Base-by-base conservation (phyloP, 2,329 filamentous ascomycete genomes). In the Botryotinia calthae region DNA sequence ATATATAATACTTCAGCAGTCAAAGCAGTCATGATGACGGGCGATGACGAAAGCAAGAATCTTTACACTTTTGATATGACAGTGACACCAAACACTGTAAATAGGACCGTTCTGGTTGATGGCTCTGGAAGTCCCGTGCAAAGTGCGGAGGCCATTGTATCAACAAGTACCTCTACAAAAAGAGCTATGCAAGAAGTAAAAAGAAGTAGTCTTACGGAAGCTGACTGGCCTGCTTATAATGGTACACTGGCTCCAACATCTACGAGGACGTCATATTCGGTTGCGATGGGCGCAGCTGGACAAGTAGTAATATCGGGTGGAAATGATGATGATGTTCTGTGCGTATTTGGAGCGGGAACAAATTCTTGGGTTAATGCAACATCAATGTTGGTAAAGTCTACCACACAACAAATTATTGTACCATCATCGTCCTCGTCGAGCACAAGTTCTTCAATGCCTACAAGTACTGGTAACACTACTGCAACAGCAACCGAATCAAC, bases 351-450 rank as follows among this genome's bases (percentile, higher is more conserved):
- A 78, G 89, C 90, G 62, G 87, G 86, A 18, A 82, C 88, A 63
- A 97, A 98, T 81, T 84, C 86, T 63, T 98, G 95, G 95, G 82
- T 92, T 34, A 90, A 97, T 79, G 86, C 92, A 0, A 88, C 88
- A 0, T 82, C 73, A 37, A 69, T 75, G 48, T 73, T 81, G 54
- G 74, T 79, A 73, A 65, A 71, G 46, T 73, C 75, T 42, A 70
- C 72, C 25, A 71, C 72, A 40, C 70, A 75, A 46, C 73, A 77
- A 65, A 73, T 73, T 46, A 46, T 75, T 16, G 22, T 44, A 51
- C 54, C 63, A 42, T 56, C 69, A n/a, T 8, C 31, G 28, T n/a
- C 62, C 22, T 31, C 70, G 22, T 48, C 25, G 70, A 62, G 80
- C 7, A 75, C 75, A 51, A 58, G 73, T 34, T 58, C 72, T 22